Base-by-base conservation (phyloP, 2,329 filamentous ascomycete genomes). In the Botrytis pseudocinerea region DNA sequence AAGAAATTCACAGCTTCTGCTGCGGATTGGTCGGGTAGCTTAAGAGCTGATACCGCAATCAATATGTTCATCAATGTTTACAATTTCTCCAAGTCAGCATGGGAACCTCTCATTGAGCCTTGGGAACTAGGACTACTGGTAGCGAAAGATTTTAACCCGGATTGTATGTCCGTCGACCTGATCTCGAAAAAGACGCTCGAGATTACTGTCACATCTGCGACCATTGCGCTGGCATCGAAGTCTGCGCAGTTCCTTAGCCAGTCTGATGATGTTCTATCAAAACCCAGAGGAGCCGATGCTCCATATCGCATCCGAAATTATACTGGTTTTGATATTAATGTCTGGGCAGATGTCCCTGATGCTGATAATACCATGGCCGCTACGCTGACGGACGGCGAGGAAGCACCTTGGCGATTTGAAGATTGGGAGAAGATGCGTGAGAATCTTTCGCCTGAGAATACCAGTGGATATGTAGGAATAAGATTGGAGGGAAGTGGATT, bases 61-160 rank as follows among this genome's bases (percentile, higher is more conserved):
- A 94, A 98, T 75, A 94, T 95, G 76, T 97, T 97, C 82, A 89
- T 97, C 78, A 99, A 98, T 79, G 92, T 99, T 40, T 99, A 97
- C 86, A 99, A 99, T 82, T 99, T 99, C 83, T 96, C 96, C 22
- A 99, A 99, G 82, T 99, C 96, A 0, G 94, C 94, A 5, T 99
- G 96, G 96, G 96, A 99, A 82, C 96, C 96, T 4, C 84, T 99
- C 48, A 90, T 99, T 40, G 96, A 99, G 81, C 97, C 97, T 12
- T 99, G 96, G 96, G 91, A 95, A 77, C 86, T 98, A n/a, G 94
- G 94, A 2, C 90, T 99, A 77, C 93, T 97, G 75, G 89, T 98
- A 81, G 90, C 93, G 0, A 95, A 91, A 78, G 91, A 96, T 73
- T 87, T 90, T 40, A 87, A 89, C 60, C 93, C 91, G 0, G 93